These are phyloP conservation scores for Mycena chlorophos DNA, from an alignment of 768 basidiomycete species.

Conservation along the genomic window DNA sequence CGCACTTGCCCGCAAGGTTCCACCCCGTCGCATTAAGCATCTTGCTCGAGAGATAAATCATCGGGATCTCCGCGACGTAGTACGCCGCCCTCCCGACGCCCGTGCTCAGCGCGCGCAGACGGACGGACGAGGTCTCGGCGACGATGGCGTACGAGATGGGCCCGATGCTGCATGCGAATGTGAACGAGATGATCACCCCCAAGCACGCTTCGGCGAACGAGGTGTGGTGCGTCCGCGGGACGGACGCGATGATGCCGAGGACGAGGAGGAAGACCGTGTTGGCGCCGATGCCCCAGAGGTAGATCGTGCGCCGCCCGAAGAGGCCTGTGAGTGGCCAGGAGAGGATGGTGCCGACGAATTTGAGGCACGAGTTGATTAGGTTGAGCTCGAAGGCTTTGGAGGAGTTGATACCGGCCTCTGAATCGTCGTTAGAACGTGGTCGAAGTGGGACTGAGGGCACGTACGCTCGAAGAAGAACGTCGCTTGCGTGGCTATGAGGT, in stretches of 20 bases:
- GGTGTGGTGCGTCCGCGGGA: background rate
- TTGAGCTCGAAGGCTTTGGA: background rate
- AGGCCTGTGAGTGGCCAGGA: background rate
- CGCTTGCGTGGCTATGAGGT: constrained; percentile 22
- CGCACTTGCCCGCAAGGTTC: background rate
- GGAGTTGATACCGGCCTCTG: background rate
- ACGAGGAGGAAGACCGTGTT: background rate
- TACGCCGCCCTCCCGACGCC: background rate
- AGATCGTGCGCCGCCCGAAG: background rate
- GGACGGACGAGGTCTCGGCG: background rate
- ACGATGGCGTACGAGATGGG: background rate
- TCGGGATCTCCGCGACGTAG: background rate
- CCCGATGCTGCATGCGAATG: background rate
- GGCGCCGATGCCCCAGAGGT: background rate
- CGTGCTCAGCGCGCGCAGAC: background rate
- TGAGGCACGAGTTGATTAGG: background rate
- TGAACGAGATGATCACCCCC: background rate
- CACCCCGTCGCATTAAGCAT: background rate
- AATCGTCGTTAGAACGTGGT: background rate
- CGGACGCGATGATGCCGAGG: background rate
- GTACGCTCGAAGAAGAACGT: constrained; percentile 22
- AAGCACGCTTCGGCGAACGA: background rate
- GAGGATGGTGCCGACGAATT: background rate
- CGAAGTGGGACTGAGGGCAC: background rate
- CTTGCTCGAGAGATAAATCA: background rate